Percentiles rank a stretch among this genome's conserved stretches.
Conservation (phyloP, 768 basidiomycete species). For the Psilocybe tampanensis region DNA sequence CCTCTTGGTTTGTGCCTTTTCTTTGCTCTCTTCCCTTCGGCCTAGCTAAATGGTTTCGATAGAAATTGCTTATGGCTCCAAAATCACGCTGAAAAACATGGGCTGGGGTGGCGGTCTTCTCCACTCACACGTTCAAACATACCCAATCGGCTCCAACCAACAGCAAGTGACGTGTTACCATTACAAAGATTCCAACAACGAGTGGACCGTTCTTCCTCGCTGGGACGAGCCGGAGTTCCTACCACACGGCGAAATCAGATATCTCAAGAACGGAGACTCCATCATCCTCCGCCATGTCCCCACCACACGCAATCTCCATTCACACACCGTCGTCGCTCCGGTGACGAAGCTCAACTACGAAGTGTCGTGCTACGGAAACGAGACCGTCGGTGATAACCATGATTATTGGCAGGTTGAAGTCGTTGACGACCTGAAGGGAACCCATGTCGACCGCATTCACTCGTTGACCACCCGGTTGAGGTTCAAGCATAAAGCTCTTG, state of each 20-base stretch:
- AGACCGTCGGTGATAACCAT: conserved; percentile 81
- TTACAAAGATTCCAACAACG: conserved; percentile 98
- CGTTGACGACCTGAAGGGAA: conserved; percentile 79
- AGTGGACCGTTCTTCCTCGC: conserved; percentile 78
- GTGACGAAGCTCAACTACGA: conserved; percentile 89
- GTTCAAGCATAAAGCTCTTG: conserved; percentile 73
- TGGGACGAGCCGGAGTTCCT: conserved; percentile 79
- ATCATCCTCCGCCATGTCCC: conserved; percentile 82
- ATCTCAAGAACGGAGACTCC: conserved; percentile 72
- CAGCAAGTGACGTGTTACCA: conserved; percentile 99
- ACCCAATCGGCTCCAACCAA: conserved; percentile 87
- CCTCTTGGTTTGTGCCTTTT: conserved; percentile 67
- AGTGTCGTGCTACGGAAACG: conserved; percentile 93
- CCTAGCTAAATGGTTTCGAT: conserved; percentile 1
- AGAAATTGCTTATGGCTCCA: conserved; percentile 92
- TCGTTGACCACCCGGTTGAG: conserved; percentile 89
- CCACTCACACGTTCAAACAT: conserved; percentile 97
- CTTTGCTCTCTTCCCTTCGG: not conserved
- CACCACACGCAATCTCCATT: conserved; percentile 91
- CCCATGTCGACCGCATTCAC: conserved; percentile 71
- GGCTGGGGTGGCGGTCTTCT: conserved; percentile 97
- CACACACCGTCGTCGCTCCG: conserved; percentile 86
- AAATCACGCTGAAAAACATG: conserved; percentile 93
- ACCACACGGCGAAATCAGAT: conserved; percentile 67
- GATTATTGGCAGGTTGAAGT: conserved; percentile 95